Base-by-base conservation (phyloP, 306 rosid genomes). In the Vicia faba region DNA sequence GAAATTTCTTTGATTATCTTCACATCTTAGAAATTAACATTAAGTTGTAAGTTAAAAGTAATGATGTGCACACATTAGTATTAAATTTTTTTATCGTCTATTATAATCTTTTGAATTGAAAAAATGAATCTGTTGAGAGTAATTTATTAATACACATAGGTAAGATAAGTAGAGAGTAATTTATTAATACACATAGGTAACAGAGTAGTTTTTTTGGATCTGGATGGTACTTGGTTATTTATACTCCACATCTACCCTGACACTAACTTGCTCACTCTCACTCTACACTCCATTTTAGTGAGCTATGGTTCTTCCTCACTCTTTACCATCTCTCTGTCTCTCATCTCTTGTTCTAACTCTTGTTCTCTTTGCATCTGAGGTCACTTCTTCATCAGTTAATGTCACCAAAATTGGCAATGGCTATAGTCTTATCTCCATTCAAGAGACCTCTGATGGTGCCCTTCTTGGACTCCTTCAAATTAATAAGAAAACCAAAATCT, bases 341-440 rank as follows among this genome's bases (percentile, higher is more conserved):
- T 75, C 73, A 20, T 61, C 61, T 3, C 66, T 81, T 18, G 75
- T 84, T 11, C 19, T 76, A 1, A 2, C 70, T 23, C 41, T 87
- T 8, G 19, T 77, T 61, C 72, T 84, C 0, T 81, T 39, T 41
- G 14, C 50, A 48, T 57, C 58, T 29, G 79, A 61, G 8, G 62
- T 14, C 0, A 33, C 8, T 61, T 75, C 88, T 43, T 72, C 87
- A 7, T 5, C 77, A 46, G 78, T 57, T 9, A 79, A 61, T 9
- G 66, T 79, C 25, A 5, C 86, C 29, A 86, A 88, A 71, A 84
- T 86, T 11, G 98, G 98, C 36, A 68, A 82, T 12, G 97, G 98
- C 65, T 93, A 93, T 83, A 87, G 95, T 45, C 69, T 93, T 29
- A 38, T 89, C 85, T 88, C 97, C 75, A 45, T 88, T 31, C 71